Percentiles rank a stretch among this genome's conserved stretches.
Evolutionary conservation across 2,329 filamentous ascomycete genomes (phyloP).

Genomic region (Pestalotiopsis sp.): DNA sequence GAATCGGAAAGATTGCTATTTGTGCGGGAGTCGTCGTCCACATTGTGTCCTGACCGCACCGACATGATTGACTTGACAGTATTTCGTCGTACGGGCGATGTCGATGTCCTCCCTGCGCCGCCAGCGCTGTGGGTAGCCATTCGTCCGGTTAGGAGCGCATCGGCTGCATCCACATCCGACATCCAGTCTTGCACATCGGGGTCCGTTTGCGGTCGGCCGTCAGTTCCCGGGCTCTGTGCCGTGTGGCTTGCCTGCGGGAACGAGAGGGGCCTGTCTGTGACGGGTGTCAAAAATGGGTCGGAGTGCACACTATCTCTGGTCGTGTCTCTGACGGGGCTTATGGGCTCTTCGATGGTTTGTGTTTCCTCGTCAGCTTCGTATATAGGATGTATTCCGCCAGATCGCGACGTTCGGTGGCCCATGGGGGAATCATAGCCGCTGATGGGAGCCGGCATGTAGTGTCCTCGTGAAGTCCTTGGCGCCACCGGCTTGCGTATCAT

Average conservation of each 20-base stretch:
- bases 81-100: conserved; percentile 19
- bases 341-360: conserved; percentile 29
- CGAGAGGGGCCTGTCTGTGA: conserved; percentile 25
- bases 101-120: conserved; percentile 17
- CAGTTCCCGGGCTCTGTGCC: conserved; percentile 43
- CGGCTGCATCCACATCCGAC: conserved; percentile 56
- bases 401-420: conserved; percentile 21
- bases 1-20: conserved; percentile 61
- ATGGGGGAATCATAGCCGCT: conserved; percentile 29
- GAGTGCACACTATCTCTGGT: conserved; percentile 31
- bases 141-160: conserved; percentile 50
- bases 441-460: conserved; percentile 37
- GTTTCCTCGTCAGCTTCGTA: conserved; percentile 58
- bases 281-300: conserved; percentile 56
- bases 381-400: conserved; percentile 58
- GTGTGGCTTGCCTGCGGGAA: conserved; percentile 35
- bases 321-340: conserved; percentile 23
- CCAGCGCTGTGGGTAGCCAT: conserved; percentile 37
- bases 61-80: conserved; percentile 16
- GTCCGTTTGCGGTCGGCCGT: conserved; percentile 40
- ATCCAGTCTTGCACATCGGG: conserved; percentile 63
- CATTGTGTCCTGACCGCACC: conserved; percentile 29
- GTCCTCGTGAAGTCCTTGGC: conserved; percentile 34
- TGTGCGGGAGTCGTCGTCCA: conserved; percentile 54
- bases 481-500: conserved; percentile 28